Percentiles rank a stretch among this genome's conserved stretches.
Conservation (phyloP, 2,329 filamentous ascomycete genomes). For the Xylaria sp. region DNA sequence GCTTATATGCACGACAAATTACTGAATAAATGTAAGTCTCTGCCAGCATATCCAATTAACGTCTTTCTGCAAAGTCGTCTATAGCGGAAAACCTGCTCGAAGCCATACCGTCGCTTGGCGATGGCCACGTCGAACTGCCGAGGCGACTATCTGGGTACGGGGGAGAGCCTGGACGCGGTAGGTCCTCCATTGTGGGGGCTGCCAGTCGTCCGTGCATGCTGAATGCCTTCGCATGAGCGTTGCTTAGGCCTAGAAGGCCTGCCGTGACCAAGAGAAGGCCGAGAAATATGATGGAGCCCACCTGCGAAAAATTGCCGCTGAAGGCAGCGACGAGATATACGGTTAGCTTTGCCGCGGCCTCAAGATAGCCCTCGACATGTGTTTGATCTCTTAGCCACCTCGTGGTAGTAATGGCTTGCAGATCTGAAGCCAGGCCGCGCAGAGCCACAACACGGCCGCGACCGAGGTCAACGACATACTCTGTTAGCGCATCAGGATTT, state of each 20-base stretch:
- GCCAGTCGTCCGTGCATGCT: constrained; percentile 62
- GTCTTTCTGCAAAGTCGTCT: constrained; percentile 44
- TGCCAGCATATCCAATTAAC: constrained; percentile 19
- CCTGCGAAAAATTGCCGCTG: constrained; percentile 64
- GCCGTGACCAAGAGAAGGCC: constrained; percentile 63
- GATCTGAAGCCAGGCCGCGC: constrained; percentile 63
- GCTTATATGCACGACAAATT: background rate
- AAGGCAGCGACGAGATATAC: constrained; percentile 67
- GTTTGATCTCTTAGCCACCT: constrained; percentile 66
- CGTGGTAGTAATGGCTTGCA: constrained; percentile 68
- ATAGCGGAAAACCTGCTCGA: constrained; percentile 43
- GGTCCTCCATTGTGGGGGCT: constrained; percentile 48
- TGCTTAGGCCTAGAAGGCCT: constrained; percentile 64
- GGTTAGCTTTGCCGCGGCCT: constrained; percentile 64
- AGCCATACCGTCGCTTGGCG: constrained; percentile 35
- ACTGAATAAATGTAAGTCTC: background rate
- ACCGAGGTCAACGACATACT: constrained; percentile 64
- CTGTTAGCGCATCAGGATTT: constrained; percentile 47
- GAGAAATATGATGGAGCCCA: constrained; percentile 63
- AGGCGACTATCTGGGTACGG: constrained; percentile 42
- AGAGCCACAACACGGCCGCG: constrained; percentile 63
- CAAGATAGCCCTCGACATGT: constrained; percentile 60
- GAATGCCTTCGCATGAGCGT: constrained; percentile 59
- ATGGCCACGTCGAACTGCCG: constrained; percentile 39
- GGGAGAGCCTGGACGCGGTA: constrained; percentile 31